These are phyloP conservation scores for Ceratocystis diversiconidia DNA, from an alignment of 2,329 filamentous ascomycete genomes.

Conservation along the genomic window DNA sequence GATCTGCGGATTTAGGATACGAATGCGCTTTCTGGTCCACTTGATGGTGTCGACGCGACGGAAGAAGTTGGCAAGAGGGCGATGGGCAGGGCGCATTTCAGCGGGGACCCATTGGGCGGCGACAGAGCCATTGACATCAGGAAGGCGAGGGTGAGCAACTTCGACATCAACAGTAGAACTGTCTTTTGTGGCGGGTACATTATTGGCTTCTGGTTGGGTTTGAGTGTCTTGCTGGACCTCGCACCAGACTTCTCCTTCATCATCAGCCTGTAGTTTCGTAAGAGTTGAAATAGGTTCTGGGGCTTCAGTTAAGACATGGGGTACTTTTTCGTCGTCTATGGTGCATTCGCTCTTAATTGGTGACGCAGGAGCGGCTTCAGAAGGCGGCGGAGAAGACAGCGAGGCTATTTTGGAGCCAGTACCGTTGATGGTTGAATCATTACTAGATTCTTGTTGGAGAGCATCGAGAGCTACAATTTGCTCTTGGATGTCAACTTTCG, in stretches of 20 bases:
- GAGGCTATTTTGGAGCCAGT: background rate
- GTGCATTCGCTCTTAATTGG: background rate
- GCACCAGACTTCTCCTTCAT: background rate
- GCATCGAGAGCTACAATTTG: background rate
- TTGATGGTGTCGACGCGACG: slow-evolving; percentile 91
- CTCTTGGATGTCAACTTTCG: background rate
- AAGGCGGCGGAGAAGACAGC: background rate
- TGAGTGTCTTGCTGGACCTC: background rate
- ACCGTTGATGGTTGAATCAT: slow-evolving; percentile 48
- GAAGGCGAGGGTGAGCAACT: slow-evolving; percentile 25
- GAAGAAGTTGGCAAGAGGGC: slow-evolving; percentile 52
- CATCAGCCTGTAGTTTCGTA: slow-evolving; percentile 7
- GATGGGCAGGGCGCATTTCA: slow-evolving; percentile 63
- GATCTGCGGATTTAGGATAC: slow-evolving; percentile 29
- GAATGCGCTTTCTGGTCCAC: slow-evolving; percentile 52
- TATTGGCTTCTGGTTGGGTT: slow-evolving; percentile 29
- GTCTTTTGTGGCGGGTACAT: slow-evolving; percentile 23
- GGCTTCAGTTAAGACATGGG: background rate
- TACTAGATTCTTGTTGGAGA: slow-evolving; percentile 23
- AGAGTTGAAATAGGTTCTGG: background rate
- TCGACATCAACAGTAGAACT: background rate
- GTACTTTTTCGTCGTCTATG: background rate
- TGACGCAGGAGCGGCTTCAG: background rate
- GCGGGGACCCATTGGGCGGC: slow-evolving; percentile 60
- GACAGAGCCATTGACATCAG: slow-evolving; percentile 35